Evolutionary conservation across 78 protist species (phyloP), one percentile per base, ranked within the genome.

Genomic region (Dictyostelium intermedium): DNA sequence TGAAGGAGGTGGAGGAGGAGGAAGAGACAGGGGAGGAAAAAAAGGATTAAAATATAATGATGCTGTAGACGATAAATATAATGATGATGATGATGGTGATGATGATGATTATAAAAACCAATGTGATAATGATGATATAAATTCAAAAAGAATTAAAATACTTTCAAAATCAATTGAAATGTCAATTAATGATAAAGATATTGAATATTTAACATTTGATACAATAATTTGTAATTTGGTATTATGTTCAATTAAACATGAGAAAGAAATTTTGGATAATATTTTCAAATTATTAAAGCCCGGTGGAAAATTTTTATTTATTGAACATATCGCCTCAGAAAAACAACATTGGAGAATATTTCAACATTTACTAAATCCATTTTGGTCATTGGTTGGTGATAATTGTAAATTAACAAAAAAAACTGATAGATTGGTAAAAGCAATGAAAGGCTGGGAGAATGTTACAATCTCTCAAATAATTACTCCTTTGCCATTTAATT

Each of bases 191-290:
- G 63, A 34, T 41, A 82, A 82, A 76, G 93, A 79, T 45, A 63
- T 87, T 20, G n/a, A 87, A 23, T 43, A 76, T 43, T 72, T 32
- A 18, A 10, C 69, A 82, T 87, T 87, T 34, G 93, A 87, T 47
- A 82, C 85, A 0, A 25, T 87, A n/a, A 87, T 87, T 43, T 87
- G 89, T 32, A 82, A 66, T 39, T 25, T 87, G 2, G 93, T 87
- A 8, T 30, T 87, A 23, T 87, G 93, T 18, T 87, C 93, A 27
- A 81, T 87, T 6, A 83, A 83, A 63, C 16, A 87, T 20, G 53
- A 16, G 3, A 56, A 34, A 50, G 37, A 11, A 39, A 78, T 69
- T 1, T 16, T 87, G 8, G 4, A 23, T 6, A 50, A 74, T 8
- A 34, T 87, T 23, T 45, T 53, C 20, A 11, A 37, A 25, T 56